These are phyloP conservation scores for Aspergillus candidus DNA, from an alignment of 2,329 filamentous ascomycete genomes.

Conservation along the genomic window DNA sequence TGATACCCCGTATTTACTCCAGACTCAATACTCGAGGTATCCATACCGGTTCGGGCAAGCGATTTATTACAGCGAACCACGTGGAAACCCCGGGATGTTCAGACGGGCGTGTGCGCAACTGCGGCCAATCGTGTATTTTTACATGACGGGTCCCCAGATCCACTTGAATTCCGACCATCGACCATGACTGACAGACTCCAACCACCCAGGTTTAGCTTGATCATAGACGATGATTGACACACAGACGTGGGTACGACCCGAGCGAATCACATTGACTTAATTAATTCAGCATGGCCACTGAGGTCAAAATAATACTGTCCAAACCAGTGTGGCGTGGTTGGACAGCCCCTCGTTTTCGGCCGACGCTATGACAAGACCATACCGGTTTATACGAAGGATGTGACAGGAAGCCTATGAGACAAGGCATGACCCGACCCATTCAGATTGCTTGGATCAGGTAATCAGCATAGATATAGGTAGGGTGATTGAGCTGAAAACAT, in stretches of 20 bases:
- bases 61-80: conserved; percentile 12
- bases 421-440: too few species aligned
- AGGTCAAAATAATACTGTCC: neutral
- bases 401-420: too few species aligned
- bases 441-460: too few species aligned
- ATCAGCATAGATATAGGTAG: too few species aligned
- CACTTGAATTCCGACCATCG: neutral
- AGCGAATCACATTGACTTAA: neutral
- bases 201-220: neutral
- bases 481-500: too few species aligned
- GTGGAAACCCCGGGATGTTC: conserved; percentile 16
- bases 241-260: neutral
- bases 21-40: too few species aligned
- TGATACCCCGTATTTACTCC: too few species aligned
- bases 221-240: neutral
- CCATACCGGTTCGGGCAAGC: too few species aligned
- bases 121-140: conserved; percentile 13
- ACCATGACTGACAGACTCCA: conserved; percentile 11
- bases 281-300: neutral
- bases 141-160: conserved; percentile 5
- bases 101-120: neutral
- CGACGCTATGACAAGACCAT: too few species aligned
- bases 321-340: too few species aligned
- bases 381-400: too few species aligned
- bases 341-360: too few species aligned